Evolutionary conservation across 352 stramenopile species (phyloP).

Genomic region (Aphanomyces cochlioides): DNA sequence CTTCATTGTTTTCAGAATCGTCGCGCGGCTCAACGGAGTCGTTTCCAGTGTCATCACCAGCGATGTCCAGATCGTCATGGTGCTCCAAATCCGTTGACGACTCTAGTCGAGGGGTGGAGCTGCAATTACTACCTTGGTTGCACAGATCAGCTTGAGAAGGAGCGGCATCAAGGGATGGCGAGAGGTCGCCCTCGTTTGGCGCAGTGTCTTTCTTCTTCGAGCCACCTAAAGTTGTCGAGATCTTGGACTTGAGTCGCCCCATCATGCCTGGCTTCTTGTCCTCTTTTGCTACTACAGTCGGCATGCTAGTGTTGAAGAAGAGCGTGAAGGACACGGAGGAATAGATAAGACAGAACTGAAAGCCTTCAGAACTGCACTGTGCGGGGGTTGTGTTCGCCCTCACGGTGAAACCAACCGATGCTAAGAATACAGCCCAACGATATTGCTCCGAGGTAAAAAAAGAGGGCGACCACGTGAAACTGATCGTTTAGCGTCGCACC

Average conservation of each 20-base stretch:
- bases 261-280: constrained; percentile 26
- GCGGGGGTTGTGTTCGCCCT: neutral
- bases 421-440: constrained; percentile 17
- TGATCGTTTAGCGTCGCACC: too few relatives aligned
- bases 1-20: neutral
- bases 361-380: constrained; percentile 23
- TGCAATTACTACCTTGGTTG: neutral
- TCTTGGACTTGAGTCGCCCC: constrained; percentile 30
- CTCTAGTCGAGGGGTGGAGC: neutral
- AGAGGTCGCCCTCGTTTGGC: constrained; percentile 22
- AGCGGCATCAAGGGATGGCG: neutral
- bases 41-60: neutral
- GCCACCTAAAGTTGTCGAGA: constrained; percentile 5
- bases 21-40: constrained; percentile 3
- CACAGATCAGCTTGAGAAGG: neutral
- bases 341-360: neutral
- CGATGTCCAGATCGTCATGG: neutral
- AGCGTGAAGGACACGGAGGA: neutral
- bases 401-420: neutral
- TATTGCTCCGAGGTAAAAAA: too few relatives aligned
- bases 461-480: too few relatives aligned
- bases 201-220: neutral
- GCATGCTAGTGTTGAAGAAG: too few relatives aligned
- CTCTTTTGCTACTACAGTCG: neutral
- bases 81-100: constrained; percentile 22